Evolutionary conservation across 2,329 filamentous ascomycete species (phyloP).

Genomic region (Fusarium buxicola): DNA sequence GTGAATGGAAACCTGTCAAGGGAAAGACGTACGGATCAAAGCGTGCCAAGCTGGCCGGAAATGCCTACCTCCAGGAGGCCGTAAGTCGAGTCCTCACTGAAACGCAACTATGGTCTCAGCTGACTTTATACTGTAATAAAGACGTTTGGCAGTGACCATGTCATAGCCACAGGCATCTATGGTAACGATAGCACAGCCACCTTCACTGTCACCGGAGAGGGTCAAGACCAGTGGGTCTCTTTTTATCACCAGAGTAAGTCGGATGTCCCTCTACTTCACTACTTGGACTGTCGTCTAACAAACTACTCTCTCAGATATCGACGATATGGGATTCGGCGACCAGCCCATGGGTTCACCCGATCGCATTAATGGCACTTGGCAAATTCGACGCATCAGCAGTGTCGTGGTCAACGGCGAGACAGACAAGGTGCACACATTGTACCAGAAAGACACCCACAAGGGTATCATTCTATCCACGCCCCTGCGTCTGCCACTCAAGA

Average conservation of each 20-base stretch:
- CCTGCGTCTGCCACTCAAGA: conserved; percentile 63
- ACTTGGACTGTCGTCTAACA: neutral
- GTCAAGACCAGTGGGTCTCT: conserved; percentile 64
- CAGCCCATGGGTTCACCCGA: conserved; percentile 67
- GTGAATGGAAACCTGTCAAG: conserved; percentile 58
- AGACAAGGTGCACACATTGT: conserved; percentile 59
- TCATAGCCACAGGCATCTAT: conserved; percentile 63
- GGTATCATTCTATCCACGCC: conserved; percentile 69
- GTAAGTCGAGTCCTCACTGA: conserved; percentile 9
- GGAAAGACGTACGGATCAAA: conserved; percentile 61
- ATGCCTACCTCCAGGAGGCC: conserved; percentile 63
- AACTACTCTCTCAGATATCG: conserved; percentile 54
- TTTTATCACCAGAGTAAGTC: conserved; percentile 64
- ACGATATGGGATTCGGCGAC: conserved; percentile 70
- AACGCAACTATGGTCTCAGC: accelerated
- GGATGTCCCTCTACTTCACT: accelerated
- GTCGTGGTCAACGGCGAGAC: conserved; percentile 66
- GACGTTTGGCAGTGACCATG: conserved; percentile 58
- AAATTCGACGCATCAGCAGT: conserved; percentile 68
- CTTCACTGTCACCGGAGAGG: conserved; percentile 60
- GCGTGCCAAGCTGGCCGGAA: conserved; percentile 56
- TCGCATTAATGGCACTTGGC: conserved; percentile 69
- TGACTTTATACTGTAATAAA: conserved; percentile 13
- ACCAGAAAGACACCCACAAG: conserved; percentile 66
- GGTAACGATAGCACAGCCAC: conserved; percentile 64